phyloP scores from a whole-genome alignment of 2,329 filamentous ascomycete species.

The Blumeria graminis region DNA sequence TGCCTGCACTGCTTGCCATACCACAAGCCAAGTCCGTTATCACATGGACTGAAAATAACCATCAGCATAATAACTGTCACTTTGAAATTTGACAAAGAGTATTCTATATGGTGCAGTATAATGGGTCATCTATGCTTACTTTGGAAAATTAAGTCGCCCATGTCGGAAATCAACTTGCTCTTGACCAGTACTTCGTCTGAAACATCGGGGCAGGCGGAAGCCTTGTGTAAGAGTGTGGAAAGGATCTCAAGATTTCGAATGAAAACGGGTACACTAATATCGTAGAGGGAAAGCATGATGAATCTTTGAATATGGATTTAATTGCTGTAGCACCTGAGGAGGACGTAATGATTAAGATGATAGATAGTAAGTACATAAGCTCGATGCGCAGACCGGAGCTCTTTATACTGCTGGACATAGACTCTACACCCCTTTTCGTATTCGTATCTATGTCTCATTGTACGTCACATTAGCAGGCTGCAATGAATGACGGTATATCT shows the following conservation, averaged over 20 bases:
- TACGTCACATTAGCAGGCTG: too few relatives aligned
- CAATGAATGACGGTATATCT: too few relatives aligned
- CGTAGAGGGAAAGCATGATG: conserved; percentile 13
- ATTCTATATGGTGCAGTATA: neutral
- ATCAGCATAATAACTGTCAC: neutral
- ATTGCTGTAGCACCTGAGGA: too few relatives aligned
- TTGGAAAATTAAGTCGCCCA: conserved; percentile 25
- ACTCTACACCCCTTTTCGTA: too few relatives aligned
- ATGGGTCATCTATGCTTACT: conserved; percentile 1
- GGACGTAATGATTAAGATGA: too few relatives aligned
- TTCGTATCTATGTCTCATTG: too few relatives aligned
- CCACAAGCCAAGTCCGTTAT: conserved; percentile 20
- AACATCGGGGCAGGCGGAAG: conserved; percentile 17
- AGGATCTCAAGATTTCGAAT: conserved; percentile 21
- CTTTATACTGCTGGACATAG: too few relatives aligned
- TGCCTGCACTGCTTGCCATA: conserved; percentile 18
- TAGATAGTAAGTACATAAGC: too few relatives aligned
- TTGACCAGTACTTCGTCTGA: conserved; percentile 16
- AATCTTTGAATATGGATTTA: neutral
- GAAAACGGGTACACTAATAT: conserved; percentile 19
- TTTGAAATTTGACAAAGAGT: neutral
- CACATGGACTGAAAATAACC: conserved; percentile 16
- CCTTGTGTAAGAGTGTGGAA: conserved; percentile 20
- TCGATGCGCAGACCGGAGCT: too few relatives aligned
- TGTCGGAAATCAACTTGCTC: conserved; percentile 22